Percentiles rank a stretch among this genome's conserved stretches.
Evolutionary conservation across 1,284 basidiomycete species (phyloP).

Genomic region (Rhodotorula sp.): DNA sequence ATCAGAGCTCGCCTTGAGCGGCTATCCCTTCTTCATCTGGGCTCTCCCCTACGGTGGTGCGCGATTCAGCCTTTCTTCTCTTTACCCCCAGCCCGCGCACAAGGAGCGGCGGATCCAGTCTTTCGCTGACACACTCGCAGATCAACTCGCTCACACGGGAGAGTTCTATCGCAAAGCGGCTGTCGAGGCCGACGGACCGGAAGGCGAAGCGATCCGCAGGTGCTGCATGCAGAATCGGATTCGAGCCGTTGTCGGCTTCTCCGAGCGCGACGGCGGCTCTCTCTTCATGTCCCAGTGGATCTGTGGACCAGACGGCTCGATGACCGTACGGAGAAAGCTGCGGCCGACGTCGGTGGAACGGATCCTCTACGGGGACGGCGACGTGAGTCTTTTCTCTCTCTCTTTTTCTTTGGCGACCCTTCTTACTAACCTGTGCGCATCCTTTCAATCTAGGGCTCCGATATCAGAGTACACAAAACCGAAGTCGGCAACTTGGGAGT

Average conservation of each 20-base stretch:
- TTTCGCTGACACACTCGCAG: neutral
- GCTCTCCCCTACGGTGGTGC: slow-evolving; percentile 5
- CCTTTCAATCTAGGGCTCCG: slow-evolving; percentile 4
- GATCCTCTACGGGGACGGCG: slow-evolving; percentile 13
- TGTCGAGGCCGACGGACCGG: slow-evolving; percentile 12
- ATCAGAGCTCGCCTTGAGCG: slow-evolving; percentile 11
- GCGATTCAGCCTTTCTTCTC: too few relatives aligned
- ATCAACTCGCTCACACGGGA: slow-evolving; percentile 4
- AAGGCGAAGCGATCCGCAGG: neutral
- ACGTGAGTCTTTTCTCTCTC: neutral
- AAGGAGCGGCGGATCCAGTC: too few relatives aligned
- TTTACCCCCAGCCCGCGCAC: too few relatives aligned
- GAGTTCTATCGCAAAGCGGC: slow-evolving; percentile 9
- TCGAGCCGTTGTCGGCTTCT: slow-evolving; percentile 16
- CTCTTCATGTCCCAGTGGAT: slow-evolving; percentile 21
- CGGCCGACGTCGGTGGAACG: slow-evolving; percentile 14
- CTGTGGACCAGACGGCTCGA: neutral
- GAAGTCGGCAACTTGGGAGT: slow-evolving; percentile 11
- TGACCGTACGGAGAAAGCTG: slow-evolving; percentile 11
- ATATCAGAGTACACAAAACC: slow-evolving; percentile 17
- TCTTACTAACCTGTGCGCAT: too few relatives aligned
- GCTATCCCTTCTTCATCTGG: slow-evolving; percentile 18
- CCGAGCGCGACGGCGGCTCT: slow-evolving; percentile 15
- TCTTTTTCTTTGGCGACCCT: too few relatives aligned
- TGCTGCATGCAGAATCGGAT: neutral